These are phyloP conservation scores for Rhynchospora tenuis DNA, from an alignment of 176 grass and related monocot species.

Conservation along the genomic window DNA sequence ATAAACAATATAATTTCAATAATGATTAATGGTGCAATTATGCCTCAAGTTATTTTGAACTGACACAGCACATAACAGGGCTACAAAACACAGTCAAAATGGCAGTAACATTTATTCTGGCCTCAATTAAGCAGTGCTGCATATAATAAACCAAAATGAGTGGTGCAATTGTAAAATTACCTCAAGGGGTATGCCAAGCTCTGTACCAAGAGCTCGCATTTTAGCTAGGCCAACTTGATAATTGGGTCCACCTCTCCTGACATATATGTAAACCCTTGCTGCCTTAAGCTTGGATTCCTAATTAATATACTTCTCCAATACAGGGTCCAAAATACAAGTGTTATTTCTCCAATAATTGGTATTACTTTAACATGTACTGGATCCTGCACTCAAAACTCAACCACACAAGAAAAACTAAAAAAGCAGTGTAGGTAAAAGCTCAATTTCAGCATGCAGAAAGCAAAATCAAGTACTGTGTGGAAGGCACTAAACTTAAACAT, in stretches of 20 bases:
- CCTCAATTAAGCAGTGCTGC: background rate
- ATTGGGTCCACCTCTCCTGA: slow-evolving; percentile 77
- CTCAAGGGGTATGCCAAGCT: slow-evolving; percentile 69
- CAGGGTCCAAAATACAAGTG: background rate
- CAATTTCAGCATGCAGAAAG: background rate
- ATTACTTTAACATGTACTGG: too few species aligned
- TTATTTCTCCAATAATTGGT: too few species aligned
- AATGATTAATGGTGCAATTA: too few species aligned
- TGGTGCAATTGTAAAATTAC: slow-evolving; percentile 26
- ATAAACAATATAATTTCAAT: too few species aligned
- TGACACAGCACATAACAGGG: too few species aligned
- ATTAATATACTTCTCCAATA: background rate
- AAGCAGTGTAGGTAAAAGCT: background rate
- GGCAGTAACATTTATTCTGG: too few species aligned
- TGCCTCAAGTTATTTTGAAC: too few species aligned
- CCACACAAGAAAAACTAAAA: background rate
- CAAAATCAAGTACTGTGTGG: background rate
- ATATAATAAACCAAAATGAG: background rate
- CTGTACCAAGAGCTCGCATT: slow-evolving; percentile 65
- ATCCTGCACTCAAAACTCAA: background rate
- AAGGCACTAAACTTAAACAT: slow-evolving; percentile 31
- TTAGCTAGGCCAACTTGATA: slow-evolving; percentile 81
- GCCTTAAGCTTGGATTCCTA: slow-evolving; percentile 86
- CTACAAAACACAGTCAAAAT: too few species aligned
- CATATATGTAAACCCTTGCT: slow-evolving; percentile 75